phyloP scores from a whole-genome alignment of 169 alveolate genomes.

The Theileria sp. region DNA sequence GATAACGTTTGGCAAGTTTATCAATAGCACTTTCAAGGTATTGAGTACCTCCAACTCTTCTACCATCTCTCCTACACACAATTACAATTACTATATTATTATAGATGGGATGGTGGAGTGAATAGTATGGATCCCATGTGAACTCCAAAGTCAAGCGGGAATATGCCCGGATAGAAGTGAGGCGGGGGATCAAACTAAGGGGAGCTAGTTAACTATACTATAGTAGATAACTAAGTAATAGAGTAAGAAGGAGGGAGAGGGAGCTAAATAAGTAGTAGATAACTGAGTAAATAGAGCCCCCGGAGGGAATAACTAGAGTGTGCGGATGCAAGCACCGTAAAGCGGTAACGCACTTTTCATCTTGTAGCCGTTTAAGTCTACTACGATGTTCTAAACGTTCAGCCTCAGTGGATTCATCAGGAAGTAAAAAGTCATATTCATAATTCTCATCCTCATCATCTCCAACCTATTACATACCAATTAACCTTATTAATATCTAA shows the following conservation, averaged over 20 bases:
- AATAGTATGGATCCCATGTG: not conserved
- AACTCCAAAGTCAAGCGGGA: too few species aligned
- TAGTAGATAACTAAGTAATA: too few species aligned
- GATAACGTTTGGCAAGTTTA: slow-evolving; percentile 79
- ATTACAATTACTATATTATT: slow-evolving; percentile 21
- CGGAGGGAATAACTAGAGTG: not conserved
- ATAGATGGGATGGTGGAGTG: not conserved
- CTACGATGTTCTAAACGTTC: slow-evolving; percentile 73
- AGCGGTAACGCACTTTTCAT: slow-evolving; percentile 5
- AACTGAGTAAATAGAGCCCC: too few species aligned
- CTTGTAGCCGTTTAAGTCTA: slow-evolving; percentile 59
- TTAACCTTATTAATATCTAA: not conserved
- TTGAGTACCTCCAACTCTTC: slow-evolving; percentile 82
- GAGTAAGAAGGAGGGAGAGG: too few species aligned
- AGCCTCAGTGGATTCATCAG: slow-evolving; percentile 71
- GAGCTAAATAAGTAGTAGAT: too few species aligned
- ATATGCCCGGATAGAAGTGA: too few species aligned
- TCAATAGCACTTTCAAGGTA: slow-evolving; percentile 81
- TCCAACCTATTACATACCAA: slow-evolving; percentile 70
- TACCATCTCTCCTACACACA: slow-evolving; percentile 45
- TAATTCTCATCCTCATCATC: slow-evolving; percentile 81
- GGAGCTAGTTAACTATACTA: too few species aligned
- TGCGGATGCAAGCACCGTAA: slow-evolving; percentile 21
- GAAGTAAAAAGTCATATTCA: slow-evolving; percentile 58
- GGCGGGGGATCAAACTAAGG: too few species aligned